Evolutionary conservation across 2,329 filamentous ascomycete species (phyloP).

Genomic region (Ophiostoma sp.): DNA sequence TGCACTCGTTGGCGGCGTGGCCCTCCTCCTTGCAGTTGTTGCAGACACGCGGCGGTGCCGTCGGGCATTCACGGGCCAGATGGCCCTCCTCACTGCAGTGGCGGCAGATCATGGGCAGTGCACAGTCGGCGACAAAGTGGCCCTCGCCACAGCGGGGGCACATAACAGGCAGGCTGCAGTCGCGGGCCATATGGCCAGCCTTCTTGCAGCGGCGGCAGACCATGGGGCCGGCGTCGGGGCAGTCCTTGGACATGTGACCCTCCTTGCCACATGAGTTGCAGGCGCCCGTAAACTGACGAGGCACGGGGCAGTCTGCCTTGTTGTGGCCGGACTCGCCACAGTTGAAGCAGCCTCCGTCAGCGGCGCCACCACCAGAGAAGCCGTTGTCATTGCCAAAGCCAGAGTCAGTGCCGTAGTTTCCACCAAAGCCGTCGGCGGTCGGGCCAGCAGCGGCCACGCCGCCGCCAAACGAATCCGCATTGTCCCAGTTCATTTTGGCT

Average conservation of each 20-base stretch:
- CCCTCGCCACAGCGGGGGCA: conserved; percentile 44
- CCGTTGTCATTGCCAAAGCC: conserved; percentile 14
- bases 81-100: conserved; percentile 46
- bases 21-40: conserved; percentile 58
- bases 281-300: conserved; percentile 36
- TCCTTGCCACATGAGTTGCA: conserved; percentile 42
- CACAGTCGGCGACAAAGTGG: conserved; percentile 51
- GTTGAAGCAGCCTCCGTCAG: conserved; percentile 52
- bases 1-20: conserved; percentile 52
- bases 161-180: conserved; percentile 51
- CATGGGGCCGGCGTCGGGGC: conserved; percentile 37
- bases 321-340: conserved; percentile 54
- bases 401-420: neutral
- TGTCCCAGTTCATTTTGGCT: conserved; percentile 59
- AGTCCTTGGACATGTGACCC: conserved; percentile 50
- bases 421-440: conserved; percentile 10
- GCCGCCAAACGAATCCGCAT: conserved; percentile 25
- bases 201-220: conserved; percentile 37
- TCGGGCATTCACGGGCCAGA: conserved; percentile 49
- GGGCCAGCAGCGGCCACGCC: neutral
- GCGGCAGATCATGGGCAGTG: conserved; percentile 32
- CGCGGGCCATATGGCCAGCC: conserved; percentile 50
- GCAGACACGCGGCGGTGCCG: conserved; percentile 50
- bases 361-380: conserved; percentile 30
- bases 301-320: conserved; percentile 57